Base-by-base conservation (phyloP, 2,329 filamentous ascomycete genomes). In the Penicillium thymicola region DNA sequence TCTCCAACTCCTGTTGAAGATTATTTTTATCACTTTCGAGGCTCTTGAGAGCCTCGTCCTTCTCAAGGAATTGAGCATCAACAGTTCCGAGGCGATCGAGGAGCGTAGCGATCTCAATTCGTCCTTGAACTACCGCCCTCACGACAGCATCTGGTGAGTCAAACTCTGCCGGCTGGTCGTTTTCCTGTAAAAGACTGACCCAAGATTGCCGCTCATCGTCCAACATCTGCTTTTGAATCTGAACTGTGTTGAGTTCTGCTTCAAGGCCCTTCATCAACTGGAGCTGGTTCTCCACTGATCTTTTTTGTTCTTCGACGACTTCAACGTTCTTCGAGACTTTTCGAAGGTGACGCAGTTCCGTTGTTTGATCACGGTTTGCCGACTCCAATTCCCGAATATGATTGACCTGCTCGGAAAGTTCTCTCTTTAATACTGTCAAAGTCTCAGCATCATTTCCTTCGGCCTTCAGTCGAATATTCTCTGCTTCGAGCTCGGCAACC, bases 301-400 rank as follows among this genome's bases (percentile, higher is more conserved):
- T 82, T 79, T 97, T 97, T 77, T 99, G 92, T 72, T 99, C 94
- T 70, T 99, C 92, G 0, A 97, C 89, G 2, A 99, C 84, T 68
- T 96, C 90, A 1, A 96, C 87, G n/a, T 89, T 90, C 75, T 90
- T 93, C 71, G 92, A 87, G 4, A 88, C 77, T 63, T 92, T 89
- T 14, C 92, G 87, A 37, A 95, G 81, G 64, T 92, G 88, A 65
- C 89, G 90, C 36, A 99, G 77, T 70, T 99, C 93, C 0, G 82
- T 75, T 14, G 85, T 79, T 68, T 96, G 90, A 48, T 96, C 90
- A 25, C 90, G 82, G 60, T 91, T 96, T 36, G 85, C 85, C 0
- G 84, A 82, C 71, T 99, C 94, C 3, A 99, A 79, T 30, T 85
- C 87, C 57, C 90, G 87, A 62, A 97, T 96, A 68, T 97, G 92